A percentile compares a stretch with the other conserved stretches of the same genome.
These are phyloP conservation scores for Groenewaldozyma sp. DNA, from an alignment of 1,139 yeast species.

Conservation along the genomic window DNA sequence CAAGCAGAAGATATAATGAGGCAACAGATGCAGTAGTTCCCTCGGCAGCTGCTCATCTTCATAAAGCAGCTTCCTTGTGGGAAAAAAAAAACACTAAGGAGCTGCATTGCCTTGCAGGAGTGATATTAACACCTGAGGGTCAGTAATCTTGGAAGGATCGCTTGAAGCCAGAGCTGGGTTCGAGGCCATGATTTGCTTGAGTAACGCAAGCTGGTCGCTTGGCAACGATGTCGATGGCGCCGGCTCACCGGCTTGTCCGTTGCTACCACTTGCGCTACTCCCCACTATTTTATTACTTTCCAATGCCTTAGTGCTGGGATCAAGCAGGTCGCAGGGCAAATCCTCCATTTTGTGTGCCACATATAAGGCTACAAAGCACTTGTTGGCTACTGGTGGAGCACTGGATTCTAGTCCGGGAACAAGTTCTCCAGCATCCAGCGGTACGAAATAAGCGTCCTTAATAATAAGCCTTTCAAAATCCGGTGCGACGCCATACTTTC, in stretches of 20 bases:
- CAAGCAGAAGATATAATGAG: too few species aligned
- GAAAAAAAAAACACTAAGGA: too few species aligned
- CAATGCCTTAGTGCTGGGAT: not conserved
- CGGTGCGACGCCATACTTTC: conserved; percentile 56
- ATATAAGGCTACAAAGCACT: conserved; percentile 16
- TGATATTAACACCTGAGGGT: conserved; percentile 23
- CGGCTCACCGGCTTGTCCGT: conserved; percentile 5
- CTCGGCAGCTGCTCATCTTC: too few species aligned
- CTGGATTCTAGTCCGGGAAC: conserved; percentile 19
- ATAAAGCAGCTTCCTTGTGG: too few species aligned
- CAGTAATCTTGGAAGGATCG: conserved; percentile 8
- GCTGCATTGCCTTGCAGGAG: too few species aligned
- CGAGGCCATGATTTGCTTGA: not conserved
- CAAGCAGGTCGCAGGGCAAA: conserved; percentile 6
- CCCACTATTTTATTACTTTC: not conserved
- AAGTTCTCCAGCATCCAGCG: conserved; percentile 29
- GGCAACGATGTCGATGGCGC: not conserved
- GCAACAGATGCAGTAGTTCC: too few species aligned
- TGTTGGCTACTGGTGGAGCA: conserved; percentile 6
- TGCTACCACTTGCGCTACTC: not conserved
- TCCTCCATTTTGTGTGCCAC: too few species aligned
- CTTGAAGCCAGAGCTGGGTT: not conserved
- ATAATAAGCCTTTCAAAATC: conserved; percentile 38
- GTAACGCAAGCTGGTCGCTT: not conserved
- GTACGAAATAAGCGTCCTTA: conserved; percentile 57